Conservation (phyloP, 2,329 filamentous ascomycete genomes). For the Cadophora sp. region DNA sequence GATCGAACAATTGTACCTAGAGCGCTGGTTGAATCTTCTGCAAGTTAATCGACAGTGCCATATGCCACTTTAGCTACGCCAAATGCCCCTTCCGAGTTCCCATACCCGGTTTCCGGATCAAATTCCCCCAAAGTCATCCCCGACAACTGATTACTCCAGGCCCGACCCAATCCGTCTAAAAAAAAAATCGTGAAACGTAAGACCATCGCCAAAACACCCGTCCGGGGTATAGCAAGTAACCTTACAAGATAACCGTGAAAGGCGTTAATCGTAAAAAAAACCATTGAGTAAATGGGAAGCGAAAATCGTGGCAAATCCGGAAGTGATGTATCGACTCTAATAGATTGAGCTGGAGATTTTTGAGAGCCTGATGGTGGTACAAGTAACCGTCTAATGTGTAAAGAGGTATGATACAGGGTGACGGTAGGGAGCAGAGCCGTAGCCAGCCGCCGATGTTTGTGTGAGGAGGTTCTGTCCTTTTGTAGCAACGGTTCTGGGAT, state of each 20-base stretch:
- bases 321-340: background rate
- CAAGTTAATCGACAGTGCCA: background rate
- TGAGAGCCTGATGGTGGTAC: background rate
- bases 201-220: background rate
- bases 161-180: background rate
- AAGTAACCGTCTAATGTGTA: background rate
- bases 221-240: slow-evolving; percentile 4
- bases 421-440: background rate
- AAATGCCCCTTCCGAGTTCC: background rate
- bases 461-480: background rate
- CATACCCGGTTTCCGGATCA: background rate
- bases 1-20: background rate
- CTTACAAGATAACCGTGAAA: background rate
- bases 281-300: background rate
- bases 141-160: background rate
- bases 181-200: background rate
- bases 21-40: background rate
- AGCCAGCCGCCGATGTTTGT: background rate
- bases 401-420: background rate
- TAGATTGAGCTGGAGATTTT: background rate
- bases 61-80: background rate
- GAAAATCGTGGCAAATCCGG: background rate
- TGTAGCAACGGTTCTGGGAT: background rate
- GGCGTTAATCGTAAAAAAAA: background rate
- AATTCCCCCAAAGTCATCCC: background rate